Conservation (phyloP, 148 eudicot species). For the Mesembryanthemum crystallinum region DNA sequence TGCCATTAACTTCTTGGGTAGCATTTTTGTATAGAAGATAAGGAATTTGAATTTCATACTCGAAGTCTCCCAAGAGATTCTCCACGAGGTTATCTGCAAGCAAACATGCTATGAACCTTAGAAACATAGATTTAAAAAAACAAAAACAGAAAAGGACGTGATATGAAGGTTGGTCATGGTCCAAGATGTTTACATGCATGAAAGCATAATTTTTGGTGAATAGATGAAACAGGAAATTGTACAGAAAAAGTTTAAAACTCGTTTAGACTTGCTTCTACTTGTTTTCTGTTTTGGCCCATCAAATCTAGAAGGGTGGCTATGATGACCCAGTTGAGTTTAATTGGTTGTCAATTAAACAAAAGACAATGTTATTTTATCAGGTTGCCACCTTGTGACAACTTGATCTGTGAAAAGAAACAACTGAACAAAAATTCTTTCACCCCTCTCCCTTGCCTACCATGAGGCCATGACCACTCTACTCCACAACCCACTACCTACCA, state of each 20-base stretch:
- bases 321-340: not conserved
- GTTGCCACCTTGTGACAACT: not conserved
- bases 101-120: conserved; percentile 11
- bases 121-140: not conserved
- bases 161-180: not conserved
- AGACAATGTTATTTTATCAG: not conserved
- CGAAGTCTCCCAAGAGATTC: conserved; percentile 85
- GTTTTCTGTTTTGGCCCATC: not conserved
- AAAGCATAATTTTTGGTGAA: not conserved
- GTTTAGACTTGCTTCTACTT: not conserved
- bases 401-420: not conserved
- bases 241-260: not conserved
- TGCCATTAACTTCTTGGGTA: conserved; percentile 87
- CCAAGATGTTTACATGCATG: not conserved
- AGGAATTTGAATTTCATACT: conserved; percentile 83
- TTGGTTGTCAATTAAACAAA: not conserved
- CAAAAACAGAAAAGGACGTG: not conserved
- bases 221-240: not conserved
- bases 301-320: not conserved
- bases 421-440: not conserved
- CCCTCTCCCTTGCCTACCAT: not conserved
- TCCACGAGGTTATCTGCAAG: conserved; percentile 80
- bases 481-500: not conserved
- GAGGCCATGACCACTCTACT: not conserved
- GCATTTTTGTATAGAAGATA: conserved; percentile 84